These are phyloP conservation scores for Cercospora sp. DNA, from an alignment of 2,329 filamentous ascomycete species.

Conservation along the genomic window DNA sequence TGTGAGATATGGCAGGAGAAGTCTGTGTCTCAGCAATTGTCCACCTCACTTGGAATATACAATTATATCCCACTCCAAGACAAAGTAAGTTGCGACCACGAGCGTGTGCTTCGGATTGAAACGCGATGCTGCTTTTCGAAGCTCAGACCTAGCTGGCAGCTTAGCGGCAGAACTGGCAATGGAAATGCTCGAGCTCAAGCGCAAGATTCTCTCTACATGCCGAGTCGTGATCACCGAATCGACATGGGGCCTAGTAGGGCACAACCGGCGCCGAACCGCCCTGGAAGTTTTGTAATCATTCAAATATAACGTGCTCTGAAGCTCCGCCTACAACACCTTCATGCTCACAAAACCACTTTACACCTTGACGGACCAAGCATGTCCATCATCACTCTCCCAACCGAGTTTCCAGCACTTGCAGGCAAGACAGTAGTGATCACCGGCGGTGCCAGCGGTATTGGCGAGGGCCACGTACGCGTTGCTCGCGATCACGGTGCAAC, in stretches of 20 bases:
- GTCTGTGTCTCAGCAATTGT: too few species aligned
- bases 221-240: background rate
- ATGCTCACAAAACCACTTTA: too few species aligned
- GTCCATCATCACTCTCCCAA: background rate
- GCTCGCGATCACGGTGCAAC: background rate
- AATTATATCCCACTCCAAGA: too few species aligned
- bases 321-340: background rate
- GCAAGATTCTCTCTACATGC: background rate
- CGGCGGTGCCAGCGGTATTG: background rate
- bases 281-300: background rate
- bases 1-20: background rate
- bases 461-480: background rate
- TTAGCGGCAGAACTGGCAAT: too few species aligned
- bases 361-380: background rate
- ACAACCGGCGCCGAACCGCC: background rate
- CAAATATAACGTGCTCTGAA: background rate
- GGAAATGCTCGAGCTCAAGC: too few species aligned
- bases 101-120: too few species aligned
- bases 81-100: too few species aligned
- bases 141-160: too few species aligned
- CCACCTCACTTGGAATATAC: too few species aligned
- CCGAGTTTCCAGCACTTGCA: background rate
- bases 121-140: too few species aligned
- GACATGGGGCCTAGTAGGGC: background rate
- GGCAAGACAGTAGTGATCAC: background rate